A percentile compares a stretch with the other conserved stretches of the same genome.
Conservation (phyloP, 805 yeast genomes). For the Torulaspora indica region DNA sequence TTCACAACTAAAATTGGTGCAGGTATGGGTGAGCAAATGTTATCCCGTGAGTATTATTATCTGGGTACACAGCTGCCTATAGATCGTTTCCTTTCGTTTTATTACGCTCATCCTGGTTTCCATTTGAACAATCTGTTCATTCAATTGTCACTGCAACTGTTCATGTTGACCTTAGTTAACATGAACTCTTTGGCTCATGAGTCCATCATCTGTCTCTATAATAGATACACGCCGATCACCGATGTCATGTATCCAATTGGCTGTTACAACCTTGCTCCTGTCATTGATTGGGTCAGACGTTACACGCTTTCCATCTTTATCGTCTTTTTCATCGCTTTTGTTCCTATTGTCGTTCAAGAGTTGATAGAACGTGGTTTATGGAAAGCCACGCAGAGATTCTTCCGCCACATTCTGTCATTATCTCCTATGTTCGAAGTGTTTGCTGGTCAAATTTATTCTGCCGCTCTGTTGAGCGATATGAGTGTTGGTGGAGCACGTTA, state of each 20-base stretch:
- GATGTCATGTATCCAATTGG: constrained; percentile 64
- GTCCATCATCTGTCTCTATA: constrained; percentile 61
- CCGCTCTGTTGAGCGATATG: constrained; percentile 65
- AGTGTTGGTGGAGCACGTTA: constrained; percentile 84
- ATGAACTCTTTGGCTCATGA: constrained; percentile 71
- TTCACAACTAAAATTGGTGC: constrained; percentile 88
- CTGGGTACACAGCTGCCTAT: constrained; percentile 75
- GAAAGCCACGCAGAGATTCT: constrained; percentile 66
- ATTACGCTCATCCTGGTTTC: constrained; percentile 84
- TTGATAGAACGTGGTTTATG: constrained; percentile 76
- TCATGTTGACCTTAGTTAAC: constrained; percentile 65
- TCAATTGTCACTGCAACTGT: constrained; percentile 67
- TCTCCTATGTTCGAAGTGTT: constrained; percentile 82
- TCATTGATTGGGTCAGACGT: constrained; percentile 77
- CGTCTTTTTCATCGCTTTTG: constrained; percentile 73
- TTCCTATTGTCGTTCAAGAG: constrained; percentile 76
- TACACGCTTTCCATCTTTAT: constrained; percentile 75
- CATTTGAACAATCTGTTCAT: constrained; percentile 77
- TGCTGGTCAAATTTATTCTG: constrained; percentile 73
- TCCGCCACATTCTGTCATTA: constrained; percentile 61
- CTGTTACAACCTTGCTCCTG: constrained; percentile 70
- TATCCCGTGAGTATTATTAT: constrained; percentile 78
- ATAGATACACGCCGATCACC: constrained; percentile 60
- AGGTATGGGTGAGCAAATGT: constrained; percentile 89
- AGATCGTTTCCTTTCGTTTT: constrained; percentile 76